Base-by-base conservation (phyloP, 2,329 filamentous ascomycete species). In the Trichophyton rubrum region DNA sequence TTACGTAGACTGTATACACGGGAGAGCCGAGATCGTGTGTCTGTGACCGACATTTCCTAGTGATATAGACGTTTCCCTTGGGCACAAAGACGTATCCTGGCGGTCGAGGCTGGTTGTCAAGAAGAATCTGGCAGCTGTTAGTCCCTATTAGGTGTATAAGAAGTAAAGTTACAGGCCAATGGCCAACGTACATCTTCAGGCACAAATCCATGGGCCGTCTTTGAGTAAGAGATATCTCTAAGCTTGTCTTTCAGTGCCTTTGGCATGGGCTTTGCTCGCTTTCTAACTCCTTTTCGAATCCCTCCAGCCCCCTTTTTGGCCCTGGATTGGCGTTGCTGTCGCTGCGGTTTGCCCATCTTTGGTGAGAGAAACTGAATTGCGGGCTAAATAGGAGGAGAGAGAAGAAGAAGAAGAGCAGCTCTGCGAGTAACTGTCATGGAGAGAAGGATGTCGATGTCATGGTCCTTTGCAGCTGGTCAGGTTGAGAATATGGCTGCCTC, bases 1-100 rank as follows among this genome's bases (percentile, higher is more conserved):
- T 67, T 63, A 76, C 74, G 56, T 71, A 75, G 60, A 76, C 69
- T 2, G 70, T 66, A 56, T 74, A 76, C 20, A 76, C 70, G 7
- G 64, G 60, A 30, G 63, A 64, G 4, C 62, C 57, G 4, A 67
- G 65, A 41, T 70, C 68, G 59, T 73, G 74, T 9, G 73, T 75
- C 27, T 68, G 68, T 33, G 61, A 65, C 22, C 74, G 71, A 59
- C 74, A 77, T 59, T 76, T 67, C 13, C 74, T 69, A n/a, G 75
- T 77, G 15, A 77, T 65, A 63, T 76, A 78, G 30, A 73, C 67
- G 61, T 77, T 67, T 11, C 75, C 75, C 64, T 73, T 76, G 30
- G 70, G 69, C 4, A 77, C 73, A 60, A 77, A 75, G 20, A 69
- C 62, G 65, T 76, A 77, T 27, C 64, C 67, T 22, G 65, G 38